Base-by-base conservation (phyloP, 1,284 basidiomycete genomes). In the Pyrrhoderma lamaoense region DNA sequence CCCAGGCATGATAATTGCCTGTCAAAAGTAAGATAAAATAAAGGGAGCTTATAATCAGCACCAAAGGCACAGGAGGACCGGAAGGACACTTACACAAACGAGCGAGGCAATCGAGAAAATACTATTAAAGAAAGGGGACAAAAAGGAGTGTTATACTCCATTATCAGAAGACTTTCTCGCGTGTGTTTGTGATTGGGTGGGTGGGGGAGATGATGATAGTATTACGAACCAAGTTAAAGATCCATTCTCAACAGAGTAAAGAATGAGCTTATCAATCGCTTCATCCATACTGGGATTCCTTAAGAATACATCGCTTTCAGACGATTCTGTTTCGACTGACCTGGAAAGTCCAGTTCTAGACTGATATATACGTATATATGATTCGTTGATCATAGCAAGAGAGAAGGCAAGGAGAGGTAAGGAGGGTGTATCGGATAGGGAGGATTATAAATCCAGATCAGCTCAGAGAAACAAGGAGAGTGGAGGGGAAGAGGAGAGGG, bases 1-100 rank as follows among this genome's bases (percentile, higher is more conserved):
- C 35, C 53, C 49, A 22, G 53, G 53, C 53, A 54, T 54, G 13
- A 42, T 47, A 1, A 51, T 36, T 7, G 42, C 53, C 53, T 54
- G 31, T 2, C 9, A 37, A 16, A 37, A 37, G 35, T 9, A 16
- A 11, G 14, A 45, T 13, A 14, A 22, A 42, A 25, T 25, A 35
- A 19, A 38, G 9, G 25, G n/a, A 39, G 11, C 19, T 5, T 22
- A 3, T 8, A 18, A 42, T 21, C 43, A 14, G 18, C n/a, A 34
- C 18, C 9, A 36, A 18, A 19, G 16, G 23, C 8, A 23, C 4
- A 1, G 21, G 31, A 5, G 18, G n/a, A 31, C 11, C 11, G 5
- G 27, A 31, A 5, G 11, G 11, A 9, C 8, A 8, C 53, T 46
- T 42, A 54, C 53, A 23, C 53, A 54, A 23, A 54, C 42, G 21